Percentiles rank a stretch among this genome's conserved stretches.
phyloP scores from a whole-genome alignment of 2,329 filamentous ascomycete genomes.

The Coccinonectria pachysandricola region DNA sequence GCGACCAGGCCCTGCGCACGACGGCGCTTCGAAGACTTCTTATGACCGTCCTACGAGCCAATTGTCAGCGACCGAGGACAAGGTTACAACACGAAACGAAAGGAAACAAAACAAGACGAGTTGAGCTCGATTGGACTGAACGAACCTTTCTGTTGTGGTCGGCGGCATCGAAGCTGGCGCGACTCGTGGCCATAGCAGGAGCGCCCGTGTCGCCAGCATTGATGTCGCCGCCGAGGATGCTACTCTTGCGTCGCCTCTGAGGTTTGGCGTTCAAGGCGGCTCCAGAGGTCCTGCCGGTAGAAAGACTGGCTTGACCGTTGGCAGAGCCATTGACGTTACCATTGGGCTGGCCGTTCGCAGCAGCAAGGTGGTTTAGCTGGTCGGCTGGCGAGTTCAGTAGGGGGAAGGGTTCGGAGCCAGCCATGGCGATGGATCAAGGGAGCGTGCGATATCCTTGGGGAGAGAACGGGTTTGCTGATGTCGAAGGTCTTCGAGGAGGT shows the following conservation, averaged over 20 bases:
- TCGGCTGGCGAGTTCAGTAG: constrained; percentile 41
- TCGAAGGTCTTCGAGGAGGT: no score
- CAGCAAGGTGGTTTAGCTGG: constrained; percentile 32
- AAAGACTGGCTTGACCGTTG: constrained; percentile 16
- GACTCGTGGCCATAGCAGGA: constrained; percentile 42
- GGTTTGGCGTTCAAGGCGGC: constrained; percentile 20
- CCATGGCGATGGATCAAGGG: no score
- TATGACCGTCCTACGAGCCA: constrained; percentile 24
- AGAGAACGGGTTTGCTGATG: constrained; percentile 1
- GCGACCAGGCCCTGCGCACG: constrained; percentile 40
- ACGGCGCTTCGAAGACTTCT: constrained; percentile 42
- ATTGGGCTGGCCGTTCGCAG: constrained; percentile 22
- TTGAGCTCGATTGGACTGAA: no score
- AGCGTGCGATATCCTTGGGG: no score
- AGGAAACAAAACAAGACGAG: constrained; percentile 5
- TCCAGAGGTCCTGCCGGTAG: constrained; percentile 11
- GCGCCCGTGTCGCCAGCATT: constrained; percentile 46
- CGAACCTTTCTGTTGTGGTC: constrained; percentile 12
- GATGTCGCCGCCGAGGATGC: constrained; percentile 42
- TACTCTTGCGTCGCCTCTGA: constrained; percentile 46
- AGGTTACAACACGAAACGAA: no score
- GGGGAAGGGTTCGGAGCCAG: constrained; percentile 44
- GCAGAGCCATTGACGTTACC: constrained; percentile 15
- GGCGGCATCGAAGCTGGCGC: constrained; percentile 31
- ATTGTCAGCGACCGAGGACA: no score